Evolutionary conservation across 495 filamentous ascomycete genomes (phyloP), one percentile per base, ranked within the genome.

Genomic region (Pseudevernia furfuracea): DNA sequence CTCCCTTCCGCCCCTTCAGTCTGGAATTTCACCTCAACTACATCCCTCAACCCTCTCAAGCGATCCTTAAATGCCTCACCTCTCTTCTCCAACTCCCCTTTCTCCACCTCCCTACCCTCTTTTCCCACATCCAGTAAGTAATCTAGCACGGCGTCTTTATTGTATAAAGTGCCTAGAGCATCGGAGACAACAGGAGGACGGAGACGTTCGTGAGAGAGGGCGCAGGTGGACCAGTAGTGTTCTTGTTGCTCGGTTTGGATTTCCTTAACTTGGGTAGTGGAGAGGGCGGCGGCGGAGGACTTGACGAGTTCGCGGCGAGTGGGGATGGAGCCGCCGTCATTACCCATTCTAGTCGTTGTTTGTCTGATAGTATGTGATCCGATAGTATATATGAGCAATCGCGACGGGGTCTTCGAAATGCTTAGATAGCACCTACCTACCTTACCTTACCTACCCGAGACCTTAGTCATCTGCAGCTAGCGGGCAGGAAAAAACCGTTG

Each of bases 291-390:
- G 36, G 91, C 89, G 41, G 92, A 90, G 74, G 89, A 86, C 69
- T 92, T 91, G 74, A 97, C 94, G 41, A 99, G 89, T 74, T 99
- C 94, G 60, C 94, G 89, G 38, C 94, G 90, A 58, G 87, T 97
- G 17, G 94, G 94, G 65, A 99, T 99, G 72, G 86, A 88, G 63
- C 89, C 93, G 69, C 94, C 93, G 72, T 97, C 93, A 75, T 97
- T 97, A 77, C 93, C 94, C 93, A 97, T 97, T 65, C 56, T 73
- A 19, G 25, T 30, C 10, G 37, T 17, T 36, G 34, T 48, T 19
- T 21, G 34, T 25, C 17, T 44, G 49, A 57, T 21, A 28, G 55
- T 30, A 12, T n/a, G n/a, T n/a, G n/a, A n/a, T n/a, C n/a, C n/a
- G n/a, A n/a, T n/a, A n/a, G n/a, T n/a, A 23, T 2, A 49, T 49